These are phyloP conservation scores for rapeseed (Brassica napus) DNA, from an alignment of 345 rosid genomes.

Conservation along the genomic window DNA sequence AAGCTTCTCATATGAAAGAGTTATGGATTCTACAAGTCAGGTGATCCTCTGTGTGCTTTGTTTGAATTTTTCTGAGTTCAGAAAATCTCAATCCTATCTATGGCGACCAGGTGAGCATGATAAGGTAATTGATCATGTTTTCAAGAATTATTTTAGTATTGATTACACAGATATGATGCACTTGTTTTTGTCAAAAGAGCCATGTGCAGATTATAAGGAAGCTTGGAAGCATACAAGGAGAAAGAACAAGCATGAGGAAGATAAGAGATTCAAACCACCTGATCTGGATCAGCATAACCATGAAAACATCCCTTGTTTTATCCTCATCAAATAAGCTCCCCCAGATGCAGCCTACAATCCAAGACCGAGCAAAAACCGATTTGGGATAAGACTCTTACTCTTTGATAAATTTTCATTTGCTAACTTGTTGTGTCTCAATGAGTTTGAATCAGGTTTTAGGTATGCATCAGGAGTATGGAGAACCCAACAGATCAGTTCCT, in stretches of 20 bases:
- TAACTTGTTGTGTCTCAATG: too few relatives aligned
- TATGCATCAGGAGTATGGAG: too few relatives aligned
- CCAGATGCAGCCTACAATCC: background rate
- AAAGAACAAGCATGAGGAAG: background rate
- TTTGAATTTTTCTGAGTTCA: too few relatives aligned
- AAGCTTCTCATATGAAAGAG: too few relatives aligned
- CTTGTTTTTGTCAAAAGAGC: background rate
- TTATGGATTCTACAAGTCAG: too few relatives aligned
- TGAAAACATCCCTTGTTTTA: background rate
- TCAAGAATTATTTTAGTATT: background rate
- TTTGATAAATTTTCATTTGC: too few relatives aligned
- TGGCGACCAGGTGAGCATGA: too few relatives aligned
- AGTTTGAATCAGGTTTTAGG: too few relatives aligned
- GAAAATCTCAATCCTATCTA: too few relatives aligned
- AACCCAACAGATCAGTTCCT: too few relatives aligned
- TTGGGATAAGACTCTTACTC: background rate
- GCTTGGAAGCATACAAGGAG: background rate
- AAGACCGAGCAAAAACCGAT: background rate
- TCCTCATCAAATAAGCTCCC: background rate
- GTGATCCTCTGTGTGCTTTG: too few relatives aligned
- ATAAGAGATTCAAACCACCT: background rate
- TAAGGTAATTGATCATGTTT: background rate
- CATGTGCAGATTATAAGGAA: background rate
- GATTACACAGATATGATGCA: background rate
- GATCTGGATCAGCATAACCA: background rate